These are phyloP conservation scores for button mushroom (Agaricus bisporus) DNA, from an alignment of 768 basidiomycete genomes.

Conservation along the genomic window DNA sequence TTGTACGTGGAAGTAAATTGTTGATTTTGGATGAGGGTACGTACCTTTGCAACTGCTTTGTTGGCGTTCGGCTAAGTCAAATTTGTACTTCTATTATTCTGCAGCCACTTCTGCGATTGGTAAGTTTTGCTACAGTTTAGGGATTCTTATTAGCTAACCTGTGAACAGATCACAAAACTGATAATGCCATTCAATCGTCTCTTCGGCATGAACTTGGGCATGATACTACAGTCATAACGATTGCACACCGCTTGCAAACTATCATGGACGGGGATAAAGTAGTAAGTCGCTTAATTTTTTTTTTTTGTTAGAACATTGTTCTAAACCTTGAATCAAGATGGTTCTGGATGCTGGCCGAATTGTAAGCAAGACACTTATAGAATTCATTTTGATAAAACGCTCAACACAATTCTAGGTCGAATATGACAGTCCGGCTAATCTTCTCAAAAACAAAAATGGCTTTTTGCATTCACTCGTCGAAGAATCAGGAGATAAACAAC, in stretches of 20 bases:
- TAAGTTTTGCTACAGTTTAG: conserved; percentile 13
- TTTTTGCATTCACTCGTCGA: conserved; percentile 50
- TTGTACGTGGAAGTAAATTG: conserved; percentile 46
- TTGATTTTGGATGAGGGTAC: conserved; percentile 57
- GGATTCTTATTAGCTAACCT: not conserved
- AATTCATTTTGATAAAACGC: too few relatives aligned
- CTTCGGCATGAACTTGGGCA: conserved; percentile 57
- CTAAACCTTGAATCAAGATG: conserved; percentile 8
- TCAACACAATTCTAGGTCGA: not conserved
- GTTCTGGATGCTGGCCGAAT: conserved; percentile 15
- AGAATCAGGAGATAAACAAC: conserved; percentile 49
- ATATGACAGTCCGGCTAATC: conserved; percentile 37
- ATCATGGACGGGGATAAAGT: conserved; percentile 57
- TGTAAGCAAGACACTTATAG: conserved; percentile 3
- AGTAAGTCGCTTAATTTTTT: conserved; percentile 18
- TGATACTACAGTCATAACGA: conserved; percentile 53
- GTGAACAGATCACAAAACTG: conserved; percentile 45
- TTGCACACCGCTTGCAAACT: conserved; percentile 63
- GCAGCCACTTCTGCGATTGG: conserved; percentile 38
- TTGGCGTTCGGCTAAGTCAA: not conserved
- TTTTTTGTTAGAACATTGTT: not conserved
- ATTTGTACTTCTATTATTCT: conserved; percentile 6
- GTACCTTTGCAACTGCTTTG: conserved; percentile 7
- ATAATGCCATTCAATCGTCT: conserved; percentile 61
- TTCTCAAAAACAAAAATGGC: conserved; percentile 49